Conservation (phyloP, 805 yeast genomes). For the Kazachstania bromeliacearum region DNA sequence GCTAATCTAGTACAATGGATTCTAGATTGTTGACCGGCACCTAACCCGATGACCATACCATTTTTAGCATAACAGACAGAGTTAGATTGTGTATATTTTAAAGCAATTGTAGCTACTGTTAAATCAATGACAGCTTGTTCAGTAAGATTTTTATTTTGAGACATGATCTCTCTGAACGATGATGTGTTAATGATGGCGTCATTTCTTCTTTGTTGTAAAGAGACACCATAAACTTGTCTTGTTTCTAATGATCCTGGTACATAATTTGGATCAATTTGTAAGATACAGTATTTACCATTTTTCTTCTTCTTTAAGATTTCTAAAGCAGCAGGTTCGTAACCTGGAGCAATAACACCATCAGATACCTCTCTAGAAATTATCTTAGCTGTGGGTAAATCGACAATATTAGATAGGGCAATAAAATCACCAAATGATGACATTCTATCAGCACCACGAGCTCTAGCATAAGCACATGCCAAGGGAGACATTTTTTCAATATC, state of each 20-base stretch:
- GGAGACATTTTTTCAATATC: conserved; percentile 95
- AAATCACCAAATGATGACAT: conserved; percentile 99
- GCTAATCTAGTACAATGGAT: conserved; percentile 99
- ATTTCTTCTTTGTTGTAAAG: conserved; percentile 93
- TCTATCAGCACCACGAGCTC: conserved; percentile 99
- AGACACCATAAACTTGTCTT: conserved; percentile 93
- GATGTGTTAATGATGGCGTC: conserved; percentile 91
- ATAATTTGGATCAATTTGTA: conserved; percentile 93
- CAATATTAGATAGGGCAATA: conserved; percentile 93
- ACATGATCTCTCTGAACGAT: conserved; percentile 85
- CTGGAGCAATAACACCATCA: conserved; percentile 99
- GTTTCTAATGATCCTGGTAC: conserved; percentile 74
- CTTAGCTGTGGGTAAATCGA: conserved; percentile 91
- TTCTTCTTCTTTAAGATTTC: conserved; percentile 84
- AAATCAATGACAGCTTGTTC: conserved; percentile 90
- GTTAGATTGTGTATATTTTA: conserved; percentile 96
- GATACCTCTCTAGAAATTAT: conserved; percentile 95
- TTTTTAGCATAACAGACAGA: conserved; percentile 97
- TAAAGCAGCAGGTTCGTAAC: conserved; percentile 85
- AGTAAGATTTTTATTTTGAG: conserved; percentile 75
- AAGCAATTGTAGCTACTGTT: conserved; percentile 93
- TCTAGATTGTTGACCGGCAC: conserved; percentile 99
- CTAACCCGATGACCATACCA: conserved; percentile 98
- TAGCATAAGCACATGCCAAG: conserved; percentile 94
- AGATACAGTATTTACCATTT: conserved; percentile 93